These are phyloP conservation scores for Morella rubra DNA, from an alignment of 306 rosid genomes.

Conservation along the genomic window DNA sequence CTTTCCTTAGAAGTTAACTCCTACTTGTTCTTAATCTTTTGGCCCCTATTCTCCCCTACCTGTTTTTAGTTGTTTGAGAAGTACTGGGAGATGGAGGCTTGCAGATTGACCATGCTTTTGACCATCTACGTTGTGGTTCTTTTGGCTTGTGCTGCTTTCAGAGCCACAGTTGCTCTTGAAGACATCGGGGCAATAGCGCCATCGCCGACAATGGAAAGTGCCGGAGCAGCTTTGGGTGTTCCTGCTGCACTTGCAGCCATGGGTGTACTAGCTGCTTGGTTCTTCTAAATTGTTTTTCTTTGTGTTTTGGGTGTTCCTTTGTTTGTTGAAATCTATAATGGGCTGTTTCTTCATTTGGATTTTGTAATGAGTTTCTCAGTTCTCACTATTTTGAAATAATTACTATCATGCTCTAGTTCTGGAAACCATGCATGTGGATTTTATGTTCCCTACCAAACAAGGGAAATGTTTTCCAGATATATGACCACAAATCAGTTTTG, in stretches of 20 bases:
- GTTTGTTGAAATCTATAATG: conserved; percentile 6
- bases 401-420: neutral
- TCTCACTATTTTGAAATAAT: neutral
- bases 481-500: neutral
- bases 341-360: conserved; percentile 16
- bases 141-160: conserved; percentile 31
- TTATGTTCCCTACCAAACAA: neutral
- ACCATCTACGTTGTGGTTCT: conserved; percentile 43
- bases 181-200: conserved; percentile 63
- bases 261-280: conserved; percentile 43
- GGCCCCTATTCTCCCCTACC: too few relatives aligned
- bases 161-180: conserved; percentile 38
- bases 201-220: conserved; percentile 58
- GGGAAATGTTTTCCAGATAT: neutral
- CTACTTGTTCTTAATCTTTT: neutral
- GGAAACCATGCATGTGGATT: neutral
- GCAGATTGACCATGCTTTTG: conserved; percentile 37
- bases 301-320: conserved; percentile 8
- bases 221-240: conserved; percentile 30
- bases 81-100: conserved; percentile 22
- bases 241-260: conserved; percentile 38
- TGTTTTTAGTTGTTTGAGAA: neutral
- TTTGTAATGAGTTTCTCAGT: neutral
- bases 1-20: neutral
- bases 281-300: conserved; percentile 31